Evolutionary conservation across 768 basidiomycete species (phyloP).

Genomic region (Lactarius evosmus): DNA sequence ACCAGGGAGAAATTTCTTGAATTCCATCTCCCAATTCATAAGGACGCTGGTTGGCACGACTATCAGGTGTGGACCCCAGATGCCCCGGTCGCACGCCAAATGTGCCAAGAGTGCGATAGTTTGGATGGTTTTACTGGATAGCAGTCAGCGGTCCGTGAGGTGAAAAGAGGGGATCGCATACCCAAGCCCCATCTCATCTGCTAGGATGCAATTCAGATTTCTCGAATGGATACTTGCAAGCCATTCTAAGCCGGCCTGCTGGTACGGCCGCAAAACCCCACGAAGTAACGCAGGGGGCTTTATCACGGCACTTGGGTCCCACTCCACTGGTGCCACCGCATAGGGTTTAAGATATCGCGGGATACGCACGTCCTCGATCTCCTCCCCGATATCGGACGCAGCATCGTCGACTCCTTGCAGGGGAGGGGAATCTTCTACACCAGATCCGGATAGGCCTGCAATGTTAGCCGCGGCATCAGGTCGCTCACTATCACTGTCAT

Average conservation of each 20-base stretch:
- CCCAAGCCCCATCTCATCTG: slow-evolving; percentile 96
- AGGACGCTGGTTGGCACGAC: slow-evolving; percentile 92
- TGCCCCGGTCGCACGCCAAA: slow-evolving; percentile 83
- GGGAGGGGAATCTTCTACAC: slow-evolving; percentile 28
- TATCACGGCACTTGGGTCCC: slow-evolving; percentile 57
- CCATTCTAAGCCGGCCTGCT: slow-evolving; percentile 93
- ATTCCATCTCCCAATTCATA: slow-evolving; percentile 96
- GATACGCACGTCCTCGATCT: slow-evolving; percentile 38
- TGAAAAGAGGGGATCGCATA: slow-evolving; percentile 39
- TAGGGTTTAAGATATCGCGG: slow-evolving; percentile 58
- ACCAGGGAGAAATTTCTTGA: slow-evolving; percentile 91
- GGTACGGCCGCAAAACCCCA: slow-evolving; percentile 87
- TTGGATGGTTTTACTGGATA: slow-evolving; percentile 85
- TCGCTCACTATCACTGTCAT: slow-evolving; percentile 11
- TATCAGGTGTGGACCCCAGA: slow-evolving; percentile 92
- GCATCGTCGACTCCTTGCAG: slow-evolving; percentile 36
- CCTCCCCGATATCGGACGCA: slow-evolving; percentile 35
- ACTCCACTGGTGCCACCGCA: slow-evolving; percentile 68
- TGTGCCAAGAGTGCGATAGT: slow-evolving; percentile 93
- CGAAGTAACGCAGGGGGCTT: slow-evolving; percentile 74
- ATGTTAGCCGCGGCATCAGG: not conserved
- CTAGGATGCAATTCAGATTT: slow-evolving; percentile 77
- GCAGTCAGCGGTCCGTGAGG: slow-evolving; percentile 12
- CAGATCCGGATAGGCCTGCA: not conserved
- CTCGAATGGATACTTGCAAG: slow-evolving; percentile 82